A percentile compares a stretch with the other conserved stretches of the same genome.
These are phyloP conservation scores for Monosporascus sp. DNA, from an alignment of 2,329 filamentous ascomycete species.

Conservation along the genomic window DNA sequence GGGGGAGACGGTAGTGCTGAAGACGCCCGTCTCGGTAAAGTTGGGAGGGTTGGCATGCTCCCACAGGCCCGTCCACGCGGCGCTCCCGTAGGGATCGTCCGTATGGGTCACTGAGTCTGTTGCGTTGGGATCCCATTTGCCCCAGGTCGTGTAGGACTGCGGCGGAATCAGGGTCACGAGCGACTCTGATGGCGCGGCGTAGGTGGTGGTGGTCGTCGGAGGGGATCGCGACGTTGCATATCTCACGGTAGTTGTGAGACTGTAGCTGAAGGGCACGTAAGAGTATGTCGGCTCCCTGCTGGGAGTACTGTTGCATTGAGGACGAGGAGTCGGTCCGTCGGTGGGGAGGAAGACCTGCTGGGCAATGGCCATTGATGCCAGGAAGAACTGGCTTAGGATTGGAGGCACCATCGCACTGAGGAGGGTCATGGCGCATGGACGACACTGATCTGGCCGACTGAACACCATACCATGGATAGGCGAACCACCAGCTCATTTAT, in stretches of 20 bases:
- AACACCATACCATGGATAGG: no score
- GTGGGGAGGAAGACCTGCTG: slow-evolving; percentile 31
- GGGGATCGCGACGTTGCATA: slow-evolving; percentile 29
- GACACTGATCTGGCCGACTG: no score
- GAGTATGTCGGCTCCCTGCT: slow-evolving; percentile 19
- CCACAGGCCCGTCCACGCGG: slow-evolving; percentile 34
- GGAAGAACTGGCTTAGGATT: no score
- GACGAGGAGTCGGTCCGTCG: slow-evolving; percentile 21
- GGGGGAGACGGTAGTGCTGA: slow-evolving; percentile 45
- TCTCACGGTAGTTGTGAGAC: slow-evolving; percentile 32
- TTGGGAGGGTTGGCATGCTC: slow-evolving; percentile 26
- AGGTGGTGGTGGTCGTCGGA: slow-evolving; percentile 24
- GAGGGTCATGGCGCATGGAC: no score
- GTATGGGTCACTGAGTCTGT: slow-evolving; percentile 29
- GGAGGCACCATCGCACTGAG: no score
- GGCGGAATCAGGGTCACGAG: slow-evolving; percentile 29
- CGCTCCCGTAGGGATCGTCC: slow-evolving; percentile 30
- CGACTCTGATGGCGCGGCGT: slow-evolving; percentile 29
- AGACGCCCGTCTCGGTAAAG: slow-evolving; percentile 22
- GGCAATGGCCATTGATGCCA: not conserved
- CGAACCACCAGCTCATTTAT: no score
- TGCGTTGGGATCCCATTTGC: slow-evolving; percentile 32
- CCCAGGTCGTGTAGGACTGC: slow-evolving; percentile 34
- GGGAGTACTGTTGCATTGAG: slow-evolving; percentile 26
- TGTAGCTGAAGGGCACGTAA: slow-evolving; percentile 27